Evolutionary conservation across 176 grass and related monocot genomes (phyloP), one percentile per base, ranked within the genome.

Genomic region (Thinopyrum elongatum): DNA sequence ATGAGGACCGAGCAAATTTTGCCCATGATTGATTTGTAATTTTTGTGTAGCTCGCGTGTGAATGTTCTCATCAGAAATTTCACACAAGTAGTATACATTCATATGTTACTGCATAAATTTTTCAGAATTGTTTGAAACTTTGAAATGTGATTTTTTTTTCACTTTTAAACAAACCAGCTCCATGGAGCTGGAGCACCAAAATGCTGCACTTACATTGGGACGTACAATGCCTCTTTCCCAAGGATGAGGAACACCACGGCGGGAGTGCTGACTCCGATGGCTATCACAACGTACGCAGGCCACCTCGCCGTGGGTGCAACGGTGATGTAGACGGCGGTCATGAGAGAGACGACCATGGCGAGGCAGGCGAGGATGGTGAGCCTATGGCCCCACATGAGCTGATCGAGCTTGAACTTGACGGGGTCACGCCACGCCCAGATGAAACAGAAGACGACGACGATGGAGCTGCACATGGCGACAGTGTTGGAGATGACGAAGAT

Each of bases 401-500:
- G 80, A 8, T 87, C 33, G 39, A 74, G 80, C 71, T 65, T 90
- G 80, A 90, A 83, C 22, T 78, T 77, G 27, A 83, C 65, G 8
- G 80, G 89, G 8, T 90, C 83, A 39, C 62, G 33, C 60, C 83
- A 82, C 16, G 84, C 89, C 84, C 89, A 90, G 47, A 87, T 87
- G 79, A 83, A 87, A 76, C 80, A 66, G 67, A 90, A 90, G 39
- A 90, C 84, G 53, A 87, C 80, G 13, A 90, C 73, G 30, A 90
- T 44, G 66, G 89, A 82, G 75, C 89, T 84, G 67, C 84, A 87
- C 89, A 90, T 86, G 36, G 89, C 84, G 19, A 90, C 63, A 0
- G 83, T 86, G 58, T 86, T 90, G 11, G 88, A 90, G 28, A 90
- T 77, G 47, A 86, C 83, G 25, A 86, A 86, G 41, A 86, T 74